phyloP scores from a whole-genome alignment of 1,284 basidiomycete genomes.

The Ganoderma meredithae region DNA sequence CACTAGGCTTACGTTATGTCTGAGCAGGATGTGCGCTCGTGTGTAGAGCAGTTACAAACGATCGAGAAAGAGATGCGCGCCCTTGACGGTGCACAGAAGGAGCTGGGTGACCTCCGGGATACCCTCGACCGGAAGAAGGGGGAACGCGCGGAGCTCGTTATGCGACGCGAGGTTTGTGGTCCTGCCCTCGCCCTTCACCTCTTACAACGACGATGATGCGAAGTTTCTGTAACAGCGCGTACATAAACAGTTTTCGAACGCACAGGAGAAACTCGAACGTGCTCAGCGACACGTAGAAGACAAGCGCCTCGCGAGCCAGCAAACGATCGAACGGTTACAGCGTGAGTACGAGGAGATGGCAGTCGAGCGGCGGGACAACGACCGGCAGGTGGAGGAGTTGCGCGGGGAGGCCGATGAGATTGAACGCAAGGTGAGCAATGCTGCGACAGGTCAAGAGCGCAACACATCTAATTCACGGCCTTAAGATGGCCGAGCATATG shows the following conservation, averaged over 20 bases:
- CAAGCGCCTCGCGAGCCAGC: constrained; percentile 70
- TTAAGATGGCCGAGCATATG: constrained; percentile 77
- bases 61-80: constrained; percentile 74
- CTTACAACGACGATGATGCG: constrained; percentile 5
- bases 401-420: constrained; percentile 70
- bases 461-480: not conserved
- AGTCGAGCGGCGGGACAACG: constrained; percentile 75
- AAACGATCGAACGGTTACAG: constrained; percentile 75
- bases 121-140: constrained; percentile 75
- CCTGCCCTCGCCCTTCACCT: not conserved
- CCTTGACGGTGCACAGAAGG: constrained; percentile 69
- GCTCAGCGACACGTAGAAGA: constrained; percentile 80
- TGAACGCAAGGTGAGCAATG: constrained; percentile 61
- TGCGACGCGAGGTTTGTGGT: constrained; percentile 66
- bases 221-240: constrained; percentile 59
- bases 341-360: constrained; percentile 81
- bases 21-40: constrained; percentile 68
- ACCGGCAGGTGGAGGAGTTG: constrained; percentile 76
- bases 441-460: no score
- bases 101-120: constrained; percentile 67
- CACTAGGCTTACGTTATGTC: not conserved
- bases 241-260: constrained; percentile 76
- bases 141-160: constrained; percentile 71
- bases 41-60: constrained; percentile 72
- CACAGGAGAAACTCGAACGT: constrained; percentile 78